Base-by-base conservation (phyloP, 2,329 filamentous ascomycete genomes). In the Trichoderma harzianum region DNA sequence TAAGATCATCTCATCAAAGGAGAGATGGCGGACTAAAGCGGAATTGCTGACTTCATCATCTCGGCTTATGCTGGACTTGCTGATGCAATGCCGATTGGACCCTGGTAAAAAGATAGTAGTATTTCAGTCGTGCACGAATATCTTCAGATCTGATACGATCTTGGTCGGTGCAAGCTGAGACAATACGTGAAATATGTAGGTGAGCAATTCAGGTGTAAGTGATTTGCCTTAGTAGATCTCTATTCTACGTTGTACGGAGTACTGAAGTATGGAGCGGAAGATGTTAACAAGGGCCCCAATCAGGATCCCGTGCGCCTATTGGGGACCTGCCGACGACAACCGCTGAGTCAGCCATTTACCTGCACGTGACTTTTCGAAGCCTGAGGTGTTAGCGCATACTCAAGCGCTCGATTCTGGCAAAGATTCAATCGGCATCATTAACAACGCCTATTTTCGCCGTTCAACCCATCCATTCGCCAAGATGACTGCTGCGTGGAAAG, bases 401-500 rank as follows among this genome's bases (percentile, higher is more conserved):
- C 75, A 74, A 72, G 74, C 74, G 74, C 75, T 78, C 77, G 77
- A 78, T 79, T 78, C 77, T 79, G 76, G 76, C 79, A 76, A 79
- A 79, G 78, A 80, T 78, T 82, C 78, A 79, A 64, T 26, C 67
- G 77, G 78, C 76, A 80, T 77, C 79, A 78, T 75, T 76, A 82
- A 73, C 75, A 79, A 77, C 77, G 73, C 74, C 74, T 74, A n/a
- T 73, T 74, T 72, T 72, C 73, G 69, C 71, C 74, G 73, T 77
- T 78, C 77, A 77, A 78, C 60, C 75, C 75, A 76, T 78, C 76
- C 77, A 82, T 83, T 81, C 83, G 83, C 83, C 89, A 93, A 89
- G 87, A 99, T 98, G 96, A 88, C 92, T 86, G 95, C 95, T 88
- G 93, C 95, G 83, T 99, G 95, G 96, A 98, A 98, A 93, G 90